Evolutionary conservation across 106 monocot genomes (phyloP).

Genomic region (Gastrodia elata): DNA sequence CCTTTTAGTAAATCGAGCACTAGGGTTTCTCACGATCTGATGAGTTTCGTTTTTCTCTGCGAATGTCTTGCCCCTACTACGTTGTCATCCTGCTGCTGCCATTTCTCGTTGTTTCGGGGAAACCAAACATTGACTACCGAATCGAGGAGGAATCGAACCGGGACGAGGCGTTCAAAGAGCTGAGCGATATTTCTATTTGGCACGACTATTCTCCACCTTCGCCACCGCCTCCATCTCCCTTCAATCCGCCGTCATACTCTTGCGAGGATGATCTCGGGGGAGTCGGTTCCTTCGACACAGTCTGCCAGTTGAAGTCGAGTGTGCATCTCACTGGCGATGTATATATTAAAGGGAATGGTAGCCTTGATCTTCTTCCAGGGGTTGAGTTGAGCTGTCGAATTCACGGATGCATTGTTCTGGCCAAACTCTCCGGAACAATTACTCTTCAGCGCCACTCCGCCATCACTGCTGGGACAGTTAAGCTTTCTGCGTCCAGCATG

Average conservation of each 20-base stretch:
- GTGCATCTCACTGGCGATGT: slow-evolving; percentile 30
- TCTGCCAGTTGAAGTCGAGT: slow-evolving; percentile 50
- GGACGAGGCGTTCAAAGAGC: slow-evolving; percentile 9
- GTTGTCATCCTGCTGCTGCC: slow-evolving; percentile 4
- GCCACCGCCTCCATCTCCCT: slow-evolving; percentile 49
- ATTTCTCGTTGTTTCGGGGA: background rate
- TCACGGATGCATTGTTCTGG: slow-evolving; percentile 46
- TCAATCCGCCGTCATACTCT: slow-evolving; percentile 42
- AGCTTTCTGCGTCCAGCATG: slow-evolving; percentile 41
- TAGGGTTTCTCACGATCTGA: slow-evolving; percentile 12
- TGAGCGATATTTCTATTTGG: slow-evolving; percentile 19
- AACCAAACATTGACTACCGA: slow-evolving; percentile 7
- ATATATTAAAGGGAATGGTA: slow-evolving; percentile 63
- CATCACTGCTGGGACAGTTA: slow-evolving; percentile 60
- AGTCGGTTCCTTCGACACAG: slow-evolving; percentile 62
- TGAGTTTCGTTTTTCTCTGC: slow-evolving; percentile 10
- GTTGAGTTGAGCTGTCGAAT: slow-evolving; percentile 48
- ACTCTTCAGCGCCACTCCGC: slow-evolving; percentile 28
- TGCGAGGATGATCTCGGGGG: slow-evolving; percentile 77
- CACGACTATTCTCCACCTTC: slow-evolving; percentile 67
- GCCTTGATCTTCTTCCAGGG: slow-evolving; percentile 47
- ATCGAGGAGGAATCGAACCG: background rate
- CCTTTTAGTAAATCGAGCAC: background rate
- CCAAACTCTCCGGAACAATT: slow-evolving; percentile 56
- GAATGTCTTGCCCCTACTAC: slow-evolving; percentile 8